These are phyloP conservation scores for Colletotrichum filicis DNA, from an alignment of 2,329 filamentous ascomycete species.

Conservation along the genomic window DNA sequence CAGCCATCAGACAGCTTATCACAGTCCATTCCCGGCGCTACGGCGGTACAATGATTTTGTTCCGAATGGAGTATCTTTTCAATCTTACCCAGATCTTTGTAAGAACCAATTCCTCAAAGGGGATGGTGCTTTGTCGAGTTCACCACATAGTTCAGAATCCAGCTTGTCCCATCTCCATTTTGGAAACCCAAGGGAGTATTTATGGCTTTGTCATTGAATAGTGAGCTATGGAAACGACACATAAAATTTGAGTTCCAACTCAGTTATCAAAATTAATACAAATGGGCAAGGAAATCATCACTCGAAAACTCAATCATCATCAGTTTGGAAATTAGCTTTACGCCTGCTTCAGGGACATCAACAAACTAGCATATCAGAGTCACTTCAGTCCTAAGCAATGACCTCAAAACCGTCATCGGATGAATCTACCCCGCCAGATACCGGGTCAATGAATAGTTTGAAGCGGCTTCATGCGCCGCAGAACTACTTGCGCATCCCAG, in stretches of 20 bases:
- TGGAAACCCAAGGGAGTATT: too few species aligned
- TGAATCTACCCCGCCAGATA: background rate
- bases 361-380: background rate
- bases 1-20: background rate
- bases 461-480: background rate
- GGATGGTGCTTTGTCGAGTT: too few species aligned
- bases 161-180: too few species aligned
- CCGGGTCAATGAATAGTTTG: rapidly evolving
- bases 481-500: constrained; percentile 29
- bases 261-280: background rate
- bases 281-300: background rate
- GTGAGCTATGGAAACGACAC: background rate
- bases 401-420: background rate
- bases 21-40: background rate
- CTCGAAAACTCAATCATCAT: background rate
- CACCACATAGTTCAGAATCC: too few species aligned
- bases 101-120: background rate
- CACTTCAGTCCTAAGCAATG: background rate
- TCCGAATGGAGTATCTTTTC: background rate
- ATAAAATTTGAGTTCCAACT: background rate
- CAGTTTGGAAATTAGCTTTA: background rate
- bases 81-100: background rate
- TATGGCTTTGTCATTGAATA: background rate
- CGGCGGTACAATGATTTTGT: background rate
- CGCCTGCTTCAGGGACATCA: background rate